Conservation (phyloP, 2,329 filamentous ascomycete species). For the Stemphylium beticola region DNA sequence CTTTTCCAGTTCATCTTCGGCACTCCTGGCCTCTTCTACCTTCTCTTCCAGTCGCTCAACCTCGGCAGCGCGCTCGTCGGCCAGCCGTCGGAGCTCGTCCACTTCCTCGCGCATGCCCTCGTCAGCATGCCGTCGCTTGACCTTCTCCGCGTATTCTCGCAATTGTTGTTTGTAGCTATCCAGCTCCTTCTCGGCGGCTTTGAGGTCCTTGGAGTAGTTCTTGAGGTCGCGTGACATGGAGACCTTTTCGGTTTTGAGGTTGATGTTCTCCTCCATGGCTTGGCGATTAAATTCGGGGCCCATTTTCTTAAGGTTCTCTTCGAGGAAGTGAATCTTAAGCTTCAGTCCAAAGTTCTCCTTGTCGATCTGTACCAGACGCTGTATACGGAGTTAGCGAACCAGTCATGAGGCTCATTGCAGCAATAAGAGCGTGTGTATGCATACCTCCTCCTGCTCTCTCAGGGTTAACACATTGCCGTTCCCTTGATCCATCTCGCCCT, state of each 20-base stretch:
- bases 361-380: constrained; percentile 89
- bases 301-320: constrained; percentile 85
- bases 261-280: constrained; percentile 91
- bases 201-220: constrained; percentile 83
- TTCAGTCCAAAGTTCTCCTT: constrained; percentile 99
- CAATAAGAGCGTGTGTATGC: constrained; percentile 21
- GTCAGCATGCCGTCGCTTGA: constrained; percentile 76
- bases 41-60: constrained; percentile 44
- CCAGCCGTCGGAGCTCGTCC: constrained; percentile 53
- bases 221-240: constrained; percentile 88
- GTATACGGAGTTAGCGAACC: constrained; percentile 6
- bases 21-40: constrained; percentile 38
- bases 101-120: constrained; percentile 71
- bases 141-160: constrained; percentile 79
- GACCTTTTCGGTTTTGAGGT: constrained; percentile 90
- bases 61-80: constrained; percentile 52
- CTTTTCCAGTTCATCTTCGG: constrained; percentile 47
- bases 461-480: constrained; percentile 89
- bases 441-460: constrained; percentile 89
- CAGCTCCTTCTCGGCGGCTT: constrained; percentile 82
- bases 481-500: constrained; percentile 72
- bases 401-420: neutral
- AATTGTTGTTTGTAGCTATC: constrained; percentile 84
- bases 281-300: constrained; percentile 89
- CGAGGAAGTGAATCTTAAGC: constrained; percentile 94